Conservation (phyloP, 306 rosid genomes). For the Begonia peltatifolia region DNA sequence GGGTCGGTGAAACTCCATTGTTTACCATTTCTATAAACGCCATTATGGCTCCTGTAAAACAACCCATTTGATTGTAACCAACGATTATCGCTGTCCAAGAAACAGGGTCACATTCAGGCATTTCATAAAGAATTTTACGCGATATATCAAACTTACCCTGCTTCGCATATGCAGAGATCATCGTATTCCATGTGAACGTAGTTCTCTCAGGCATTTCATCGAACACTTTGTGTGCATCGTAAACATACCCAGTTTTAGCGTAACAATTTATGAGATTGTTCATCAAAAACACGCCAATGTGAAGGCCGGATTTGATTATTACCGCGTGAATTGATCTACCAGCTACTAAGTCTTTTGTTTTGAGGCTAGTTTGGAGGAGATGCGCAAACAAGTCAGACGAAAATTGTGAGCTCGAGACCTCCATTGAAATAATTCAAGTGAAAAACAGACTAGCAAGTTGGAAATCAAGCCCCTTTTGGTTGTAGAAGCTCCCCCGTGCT, state of each 20-base stretch:
- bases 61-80: conserved; percentile 55
- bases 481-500: too few relatives aligned
- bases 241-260: conserved; percentile 25
- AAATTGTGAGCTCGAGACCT: conserved; percentile 9
- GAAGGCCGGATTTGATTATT: conserved; percentile 57
- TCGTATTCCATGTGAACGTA: conserved; percentile 55
- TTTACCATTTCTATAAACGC: conserved; percentile 49
- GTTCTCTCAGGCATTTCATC: conserved; percentile 52
- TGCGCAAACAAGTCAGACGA: conserved; percentile 27
- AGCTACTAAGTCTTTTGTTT: conserved; percentile 23
- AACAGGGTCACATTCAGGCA: conserved; percentile 71
- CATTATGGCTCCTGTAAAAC: conserved; percentile 24
- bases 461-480: too few relatives aligned
- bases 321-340: conserved; percentile 53
- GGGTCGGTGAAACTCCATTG: conserved; percentile 27
- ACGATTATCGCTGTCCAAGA: conserved; percentile 75
- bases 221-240: conserved; percentile 44
- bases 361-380: conserved; percentile 52
- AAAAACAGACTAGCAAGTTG: too few relatives aligned
- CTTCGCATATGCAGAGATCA: conserved; percentile 56
- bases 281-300: conserved; percentile 37
- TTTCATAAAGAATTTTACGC: conserved; percentile 30
- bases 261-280: conserved; percentile 61
- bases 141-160: conserved; percentile 46
- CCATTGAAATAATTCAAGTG: conserved; percentile 16